phyloP scores from a whole-genome alignment of 768 basidiomycete species.

The Mrakia blollopis region DNA sequence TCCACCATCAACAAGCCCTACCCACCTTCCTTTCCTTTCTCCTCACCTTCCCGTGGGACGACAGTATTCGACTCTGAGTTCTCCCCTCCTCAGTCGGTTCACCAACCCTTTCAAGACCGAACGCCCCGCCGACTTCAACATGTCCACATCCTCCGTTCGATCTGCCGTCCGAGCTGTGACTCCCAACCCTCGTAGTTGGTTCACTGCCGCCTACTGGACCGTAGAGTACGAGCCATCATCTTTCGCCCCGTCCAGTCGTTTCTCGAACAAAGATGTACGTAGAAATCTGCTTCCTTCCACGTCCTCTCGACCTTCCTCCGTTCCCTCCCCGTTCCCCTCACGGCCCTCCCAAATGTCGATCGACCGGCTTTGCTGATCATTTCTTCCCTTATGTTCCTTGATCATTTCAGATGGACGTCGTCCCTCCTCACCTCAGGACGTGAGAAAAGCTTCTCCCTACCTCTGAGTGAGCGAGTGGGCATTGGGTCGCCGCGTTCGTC shows the following conservation, averaged over 20 bases:
- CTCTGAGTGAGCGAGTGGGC: no score
- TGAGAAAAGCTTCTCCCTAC: not conserved
- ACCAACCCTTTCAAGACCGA: no score
- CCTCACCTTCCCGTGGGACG: no score
- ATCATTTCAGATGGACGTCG: slow-evolving; percentile 17
- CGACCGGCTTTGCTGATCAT: not conserved
- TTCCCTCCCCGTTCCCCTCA: not conserved
- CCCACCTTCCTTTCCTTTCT: no score
- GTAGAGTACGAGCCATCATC: slow-evolving; percentile 11
- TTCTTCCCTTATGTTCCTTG: not conserved
- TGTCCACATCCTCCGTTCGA: not conserved
- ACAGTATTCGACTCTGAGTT: no score
- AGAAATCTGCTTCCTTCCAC: not conserved
- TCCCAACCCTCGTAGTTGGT: not conserved
- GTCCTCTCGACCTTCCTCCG: not conserved
- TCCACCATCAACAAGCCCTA: not conserved
- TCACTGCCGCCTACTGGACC: not conserved
- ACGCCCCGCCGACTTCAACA: not conserved
- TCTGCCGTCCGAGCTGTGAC: not conserved
- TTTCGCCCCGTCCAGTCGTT: not conserved
- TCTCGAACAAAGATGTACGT: slow-evolving; percentile 13
- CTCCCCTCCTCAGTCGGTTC: no score
- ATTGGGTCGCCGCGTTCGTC: no score
- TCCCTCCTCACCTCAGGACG: slow-evolving; percentile 9
- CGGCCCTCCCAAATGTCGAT: not conserved